These are phyloP conservation scores for Eugenia klotzschiana DNA, from an alignment of 441 rosid species.

Conservation along the genomic window DNA sequence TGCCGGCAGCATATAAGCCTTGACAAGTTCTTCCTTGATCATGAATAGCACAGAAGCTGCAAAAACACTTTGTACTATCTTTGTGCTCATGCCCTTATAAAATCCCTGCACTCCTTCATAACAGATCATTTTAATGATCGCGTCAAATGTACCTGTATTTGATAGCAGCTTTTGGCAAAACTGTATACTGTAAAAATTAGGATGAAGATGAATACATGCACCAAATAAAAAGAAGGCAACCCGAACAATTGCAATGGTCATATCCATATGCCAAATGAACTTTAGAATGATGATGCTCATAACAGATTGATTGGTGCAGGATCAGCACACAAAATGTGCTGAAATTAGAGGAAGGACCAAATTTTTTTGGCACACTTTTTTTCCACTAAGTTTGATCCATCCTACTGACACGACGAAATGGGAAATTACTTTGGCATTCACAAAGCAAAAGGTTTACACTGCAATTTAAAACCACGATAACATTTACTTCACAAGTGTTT, in stretches of 20 bases:
- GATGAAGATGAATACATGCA: not conserved
- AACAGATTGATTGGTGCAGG: not conserved
- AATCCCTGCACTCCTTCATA: constrained; percentile 46
- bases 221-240: not conserved
- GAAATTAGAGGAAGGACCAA: not conserved
- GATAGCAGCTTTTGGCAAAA: not conserved
- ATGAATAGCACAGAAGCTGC: constrained; percentile 70
- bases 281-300: not conserved
- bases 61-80: constrained; percentile 66
- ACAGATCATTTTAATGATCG: constrained; percentile 46
- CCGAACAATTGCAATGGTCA: not conserved
- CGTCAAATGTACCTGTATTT: constrained; percentile 46
- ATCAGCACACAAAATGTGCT: not conserved
- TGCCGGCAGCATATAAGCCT: constrained; percentile 29
- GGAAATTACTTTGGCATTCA: not conserved
- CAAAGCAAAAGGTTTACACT: not conserved
- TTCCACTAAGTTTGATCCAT: not conserved
- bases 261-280: not conserved
- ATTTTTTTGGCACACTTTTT: not conserved
- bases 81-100: constrained; percentile 69
- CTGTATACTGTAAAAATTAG: not conserved
- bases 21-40: constrained; percentile 61
- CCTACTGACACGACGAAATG: not conserved
- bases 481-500: not conserved
- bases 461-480: not conserved